These are phyloP conservation scores for Xylaria hypoxylon DNA, from an alignment of 2,329 filamentous ascomycete genomes.

Conservation along the genomic window DNA sequence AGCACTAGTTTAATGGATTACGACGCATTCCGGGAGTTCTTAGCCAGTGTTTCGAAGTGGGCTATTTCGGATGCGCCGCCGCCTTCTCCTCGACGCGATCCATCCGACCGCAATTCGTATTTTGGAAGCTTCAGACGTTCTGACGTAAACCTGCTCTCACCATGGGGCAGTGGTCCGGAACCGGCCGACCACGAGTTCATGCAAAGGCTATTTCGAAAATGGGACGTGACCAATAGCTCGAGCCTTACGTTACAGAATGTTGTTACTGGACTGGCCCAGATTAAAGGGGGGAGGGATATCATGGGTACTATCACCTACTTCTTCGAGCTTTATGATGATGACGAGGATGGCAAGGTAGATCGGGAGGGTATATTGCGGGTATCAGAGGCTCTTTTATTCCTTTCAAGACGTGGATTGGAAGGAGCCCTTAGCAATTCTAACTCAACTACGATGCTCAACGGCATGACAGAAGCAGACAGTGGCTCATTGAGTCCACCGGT, in stretches of 20 bases:
- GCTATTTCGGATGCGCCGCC: constrained; percentile 85
- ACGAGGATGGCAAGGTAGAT: constrained; percentile 89
- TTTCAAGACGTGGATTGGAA: constrained; percentile 88
- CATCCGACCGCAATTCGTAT: constrained; percentile 68
- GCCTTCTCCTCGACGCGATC: constrained; percentile 63
- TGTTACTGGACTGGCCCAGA: constrained; percentile 86
- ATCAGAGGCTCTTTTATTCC: constrained; percentile 91
- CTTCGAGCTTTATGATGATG: constrained; percentile 96
- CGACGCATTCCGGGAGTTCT: constrained; percentile 92
- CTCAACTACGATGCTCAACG: constrained; percentile 66
- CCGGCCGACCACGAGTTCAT: constrained; percentile 97
- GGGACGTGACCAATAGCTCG: constrained; percentile 84
- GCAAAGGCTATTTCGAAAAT: constrained; percentile 84
- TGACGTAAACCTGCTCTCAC: constrained; percentile 57
- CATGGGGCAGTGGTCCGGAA: constrained; percentile 68
- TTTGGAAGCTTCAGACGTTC: constrained; percentile 66
- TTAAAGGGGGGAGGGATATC: constrained; percentile 94
- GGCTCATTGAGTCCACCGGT: constrained; percentile 56
- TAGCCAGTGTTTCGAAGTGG: constrained; percentile 91
- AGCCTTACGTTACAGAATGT: constrained; percentile 90
- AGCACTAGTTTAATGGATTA: constrained; percentile 98
- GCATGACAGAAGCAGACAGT: constrained; percentile 53
- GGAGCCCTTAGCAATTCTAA: constrained; percentile 75
- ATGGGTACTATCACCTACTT: constrained; percentile 99
- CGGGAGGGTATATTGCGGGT: constrained; percentile 95